These are phyloP conservation scores for Eutrema japonicum DNA, from an alignment of 345 rosid species.

Conservation along the genomic window DNA sequence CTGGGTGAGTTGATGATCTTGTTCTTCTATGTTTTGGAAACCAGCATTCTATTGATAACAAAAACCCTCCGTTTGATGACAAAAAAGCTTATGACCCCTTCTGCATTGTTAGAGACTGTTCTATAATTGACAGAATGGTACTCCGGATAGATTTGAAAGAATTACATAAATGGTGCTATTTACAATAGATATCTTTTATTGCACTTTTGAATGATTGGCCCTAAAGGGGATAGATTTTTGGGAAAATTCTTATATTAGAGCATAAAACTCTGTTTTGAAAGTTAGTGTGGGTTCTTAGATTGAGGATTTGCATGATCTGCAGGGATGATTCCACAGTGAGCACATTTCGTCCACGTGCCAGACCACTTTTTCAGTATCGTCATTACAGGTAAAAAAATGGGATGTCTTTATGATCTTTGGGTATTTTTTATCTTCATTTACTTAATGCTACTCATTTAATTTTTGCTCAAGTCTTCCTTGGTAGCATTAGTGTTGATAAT, in stretches of 20 bases:
- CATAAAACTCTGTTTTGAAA: slow-evolving; percentile 26
- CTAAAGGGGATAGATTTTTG: slow-evolving; percentile 14
- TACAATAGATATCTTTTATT: slow-evolving; percentile 22
- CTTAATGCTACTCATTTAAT: slow-evolving; percentile 2
- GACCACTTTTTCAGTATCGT: slow-evolving; percentile 94
- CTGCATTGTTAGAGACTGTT: slow-evolving; percentile 14
- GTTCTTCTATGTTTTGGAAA: slow-evolving; percentile 8
- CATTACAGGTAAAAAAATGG: slow-evolving; percentile 73
- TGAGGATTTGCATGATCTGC: slow-evolving; percentile 43
- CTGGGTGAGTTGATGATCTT: slow-evolving; percentile 15
- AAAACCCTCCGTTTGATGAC: slow-evolving; percentile 4
- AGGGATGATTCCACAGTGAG: slow-evolving; percentile 92
- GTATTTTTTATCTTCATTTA: slow-evolving; percentile 10
- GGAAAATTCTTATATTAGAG: not conserved
- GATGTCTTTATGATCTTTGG: slow-evolving; percentile 7
- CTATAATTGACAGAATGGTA: slow-evolving; percentile 4
- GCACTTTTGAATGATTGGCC: slow-evolving; percentile 22
- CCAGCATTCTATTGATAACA: slow-evolving; percentile 16
- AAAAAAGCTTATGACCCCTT: slow-evolving; percentile 6
- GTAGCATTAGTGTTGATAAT: slow-evolving; percentile 13
- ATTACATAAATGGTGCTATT: slow-evolving; percentile 17
- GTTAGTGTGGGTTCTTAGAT: slow-evolving; percentile 19
- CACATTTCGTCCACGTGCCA: slow-evolving; percentile 94
- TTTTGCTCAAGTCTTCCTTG: slow-evolving; percentile 7
- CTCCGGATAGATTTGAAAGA: not conserved